Base-by-base conservation (phyloP, 805 yeast species). In the Yamadazyma insecticola region DNA sequence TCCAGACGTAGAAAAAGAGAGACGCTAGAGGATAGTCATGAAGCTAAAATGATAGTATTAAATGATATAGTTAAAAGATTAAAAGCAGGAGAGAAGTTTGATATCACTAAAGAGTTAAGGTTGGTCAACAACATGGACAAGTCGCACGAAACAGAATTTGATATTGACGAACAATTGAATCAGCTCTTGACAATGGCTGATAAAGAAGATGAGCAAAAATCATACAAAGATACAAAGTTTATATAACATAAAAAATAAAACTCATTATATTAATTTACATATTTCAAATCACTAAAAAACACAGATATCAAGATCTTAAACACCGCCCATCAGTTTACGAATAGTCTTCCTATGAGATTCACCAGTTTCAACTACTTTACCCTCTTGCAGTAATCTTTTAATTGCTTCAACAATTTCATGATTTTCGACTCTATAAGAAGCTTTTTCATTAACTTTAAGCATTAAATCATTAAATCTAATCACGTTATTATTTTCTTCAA, bases 311-410 rank as follows among this genome's bases (percentile, higher is more conserved):
- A 16, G 16, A 26, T 6, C 22, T 24, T 36, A 15, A 36, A n/a
- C n/a, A n/a, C n/a, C n/a, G n/a, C n/a, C 36, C 19, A 46, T 38
- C 2, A 51, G 45, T 31, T 46, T 55, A 30, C 57, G 41, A 19
- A 85, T 70, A 14, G 76, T 71, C 53, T 89, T 71, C 48, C 84
- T 69, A 36, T 72, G 74, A 31, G 85, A 81, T 36, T 81, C 87
- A 12, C 95, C 95, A 22, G 74, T 62, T 24, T 83, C 77, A 6
- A 72, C 67, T 16, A 87, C 57, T 48, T 74, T 74, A 34, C 81
- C 84, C 48, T 86, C 95, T 35, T 75, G 79, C 37, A 72, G 82
- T 43, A 87, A 64, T 36, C 84, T 64, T 36, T 78, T 68, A 38
- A 87, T 53, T 2, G 76, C 79, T 26, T 81, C 89, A 25, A 77